Conservation (phyloP, 768 basidiomycete genomes). For the Coprinopsis strossmayeri region DNA sequence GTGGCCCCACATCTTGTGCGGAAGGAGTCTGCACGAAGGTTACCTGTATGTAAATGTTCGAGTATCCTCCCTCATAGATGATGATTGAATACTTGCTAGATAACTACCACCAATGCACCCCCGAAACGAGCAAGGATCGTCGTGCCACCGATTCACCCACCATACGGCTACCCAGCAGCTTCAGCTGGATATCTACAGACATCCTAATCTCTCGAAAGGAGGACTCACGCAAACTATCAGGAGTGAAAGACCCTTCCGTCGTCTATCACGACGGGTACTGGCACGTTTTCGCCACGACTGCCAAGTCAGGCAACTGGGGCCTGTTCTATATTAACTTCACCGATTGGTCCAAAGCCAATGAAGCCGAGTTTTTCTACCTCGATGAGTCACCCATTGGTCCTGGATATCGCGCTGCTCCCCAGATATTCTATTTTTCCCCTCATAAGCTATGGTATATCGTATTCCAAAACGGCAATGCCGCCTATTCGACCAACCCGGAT, state of each 20-base stretch:
- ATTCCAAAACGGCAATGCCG: constrained; percentile 15
- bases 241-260: constrained; percentile 16
- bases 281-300: constrained; percentile 16
- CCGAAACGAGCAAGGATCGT: neutral
- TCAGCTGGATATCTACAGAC: constrained; percentile 14
- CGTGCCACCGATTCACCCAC: neutral
- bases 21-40: too few relatives aligned
- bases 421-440: constrained; percentile 17
- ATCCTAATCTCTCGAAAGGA: constrained; percentile 10
- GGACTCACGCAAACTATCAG: constrained; percentile 10
- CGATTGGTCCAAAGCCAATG: constrained; percentile 10
- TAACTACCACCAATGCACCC: neutral
- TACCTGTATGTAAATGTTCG: too few relatives aligned
- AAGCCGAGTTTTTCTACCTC: constrained; percentile 11
- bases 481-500: constrained; percentile 16
- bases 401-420: constrained; percentile 16
- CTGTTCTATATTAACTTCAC: constrained; percentile 15
- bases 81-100: neutral
- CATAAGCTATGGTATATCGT: constrained; percentile 17
- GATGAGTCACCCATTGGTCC: constrained; percentile 12
- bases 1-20: too few relatives aligned
- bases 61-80: too few relatives aligned
- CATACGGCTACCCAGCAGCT: neutral
- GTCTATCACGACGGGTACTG: constrained; percentile 14
- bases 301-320: constrained; percentile 9